Evolutionary conservation across 202 grass and related monocot genomes (phyloP).

Genomic region (Panicum virgatum): DNA sequence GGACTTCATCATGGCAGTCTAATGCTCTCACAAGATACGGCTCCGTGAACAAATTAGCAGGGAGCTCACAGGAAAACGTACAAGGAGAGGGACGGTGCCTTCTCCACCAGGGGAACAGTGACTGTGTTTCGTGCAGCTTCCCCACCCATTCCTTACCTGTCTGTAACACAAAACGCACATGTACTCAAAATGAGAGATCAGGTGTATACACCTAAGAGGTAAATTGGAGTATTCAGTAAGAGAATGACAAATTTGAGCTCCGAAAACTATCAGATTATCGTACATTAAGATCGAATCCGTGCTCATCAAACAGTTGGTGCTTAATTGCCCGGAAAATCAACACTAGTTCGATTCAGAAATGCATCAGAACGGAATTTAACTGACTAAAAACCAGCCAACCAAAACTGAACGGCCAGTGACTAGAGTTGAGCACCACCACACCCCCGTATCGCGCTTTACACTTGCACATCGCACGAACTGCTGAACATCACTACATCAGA

Average conservation of each 20-base stretch:
- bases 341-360: neutral
- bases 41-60: neutral
- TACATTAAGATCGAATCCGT: neutral
- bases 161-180: neutral
- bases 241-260: neutral
- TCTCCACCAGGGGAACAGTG: neutral
- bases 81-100: neutral
- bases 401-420: neutral
- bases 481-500: neutral
- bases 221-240: neutral
- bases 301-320: neutral
- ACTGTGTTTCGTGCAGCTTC: neutral
- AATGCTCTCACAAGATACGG: neutral
- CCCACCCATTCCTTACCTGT: conserved; percentile 18
- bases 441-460: neutral
- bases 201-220: neutral
- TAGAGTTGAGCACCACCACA: neutral
- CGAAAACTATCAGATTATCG: neutral
- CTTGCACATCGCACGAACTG: neutral
- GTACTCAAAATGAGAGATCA: conserved; percentile 1
- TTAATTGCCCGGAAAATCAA: neutral
- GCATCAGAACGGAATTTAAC: neutral
- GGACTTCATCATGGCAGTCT: conserved; percentile 59
- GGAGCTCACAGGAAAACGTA: conserved; percentile 3
- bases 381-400: neutral